Base-by-base conservation (phyloP, 2,329 filamentous ascomycete species). In the Aquanectria penicillioides region DNA sequence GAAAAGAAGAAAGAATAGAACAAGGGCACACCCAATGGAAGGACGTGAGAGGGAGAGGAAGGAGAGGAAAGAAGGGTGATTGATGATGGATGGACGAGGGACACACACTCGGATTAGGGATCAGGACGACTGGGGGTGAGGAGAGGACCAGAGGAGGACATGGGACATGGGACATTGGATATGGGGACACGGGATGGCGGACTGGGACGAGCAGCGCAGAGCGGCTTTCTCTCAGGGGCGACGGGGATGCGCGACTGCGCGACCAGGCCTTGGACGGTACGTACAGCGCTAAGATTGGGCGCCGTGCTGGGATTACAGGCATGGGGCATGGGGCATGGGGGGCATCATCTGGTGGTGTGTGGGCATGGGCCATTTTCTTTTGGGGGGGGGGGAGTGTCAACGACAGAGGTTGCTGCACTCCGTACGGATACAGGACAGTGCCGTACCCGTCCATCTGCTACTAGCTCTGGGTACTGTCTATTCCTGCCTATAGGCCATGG, bases 51-150 rank as follows among this genome's bases (percentile, higher is more conserved):
- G 48, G 46, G 50, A 52, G n/a, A 60, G 59, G 53, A 58, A 62
- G 52, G 65, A 59, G 61, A 60, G 44, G 44, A 40, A 48, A 56
- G 54, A 54, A 37, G 58, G 62, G 67, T 65, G 64, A 55, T 59
- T n/a, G n/a, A n/a, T n/a, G n/a, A n/a, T n/a, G n/a, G 64, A 65
- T 65, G 59, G 52, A 61, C 46, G 55, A 59, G 49, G 55, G 37
- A 54, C 55, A 37, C 44, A 38, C 40, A n/a, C n/a, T n/a, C n/a
- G 47, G 56, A 46, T 53, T 48, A 56, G 51, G 57, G 59, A 67
- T 63, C 68, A 59, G 43, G 33, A 26, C 4, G 58, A 59, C 50
- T 62, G 54, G 57, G 54, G 63, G 56, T 64, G 26, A 49, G 53
- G 41, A 48, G 40, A 48, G 28, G 33, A 25, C 25, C n/a, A n/a